These are phyloP conservation scores for Zygoascus meyerae DNA, from an alignment of 1,139 yeast genomes.

Conservation along the genomic window DNA sequence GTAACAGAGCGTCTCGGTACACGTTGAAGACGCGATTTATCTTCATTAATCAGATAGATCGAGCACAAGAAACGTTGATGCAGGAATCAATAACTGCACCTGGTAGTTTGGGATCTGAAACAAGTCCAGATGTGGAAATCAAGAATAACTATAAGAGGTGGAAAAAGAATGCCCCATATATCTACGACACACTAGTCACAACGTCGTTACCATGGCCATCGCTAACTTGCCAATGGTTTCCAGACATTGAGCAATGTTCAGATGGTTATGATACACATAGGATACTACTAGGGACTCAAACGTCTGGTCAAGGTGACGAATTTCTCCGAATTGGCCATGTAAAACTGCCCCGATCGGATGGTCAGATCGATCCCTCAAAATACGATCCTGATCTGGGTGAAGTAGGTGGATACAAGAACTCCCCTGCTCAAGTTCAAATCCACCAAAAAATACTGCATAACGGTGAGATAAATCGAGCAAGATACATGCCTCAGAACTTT, in stretches of 20 bases:
- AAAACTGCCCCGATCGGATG: conserved; percentile 41
- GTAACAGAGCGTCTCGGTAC: too few relatives aligned
- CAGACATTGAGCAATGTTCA: conserved; percentile 31
- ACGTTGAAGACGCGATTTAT: too few relatives aligned
- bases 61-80: background rate
- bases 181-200: conserved; percentile 74
- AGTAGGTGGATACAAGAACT: conserved; percentile 30
- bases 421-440: conserved; percentile 44
- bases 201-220: conserved; percentile 60
- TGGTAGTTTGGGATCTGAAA: background rate
- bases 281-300: conserved; percentile 77
- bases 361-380: conserved; percentile 22
- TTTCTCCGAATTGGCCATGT: conserved; percentile 72
- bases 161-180: conserved; percentile 90
- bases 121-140: background rate
- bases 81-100: background rate
- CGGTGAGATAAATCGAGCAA: conserved; percentile 73
- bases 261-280: conserved; percentile 28
- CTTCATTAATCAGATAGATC: too few relatives aligned
- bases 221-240: conserved; percentile 40
- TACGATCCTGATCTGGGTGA: conserved; percentile 34
- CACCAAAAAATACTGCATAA: conserved; percentile 46
- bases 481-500: conserved; percentile 78
- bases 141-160: conserved; percentile 72
- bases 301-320: conserved; percentile 73